Conservation (phyloP, 192 early-diverging fungal genomes). For the Pilobolus umbonatus region DNA sequence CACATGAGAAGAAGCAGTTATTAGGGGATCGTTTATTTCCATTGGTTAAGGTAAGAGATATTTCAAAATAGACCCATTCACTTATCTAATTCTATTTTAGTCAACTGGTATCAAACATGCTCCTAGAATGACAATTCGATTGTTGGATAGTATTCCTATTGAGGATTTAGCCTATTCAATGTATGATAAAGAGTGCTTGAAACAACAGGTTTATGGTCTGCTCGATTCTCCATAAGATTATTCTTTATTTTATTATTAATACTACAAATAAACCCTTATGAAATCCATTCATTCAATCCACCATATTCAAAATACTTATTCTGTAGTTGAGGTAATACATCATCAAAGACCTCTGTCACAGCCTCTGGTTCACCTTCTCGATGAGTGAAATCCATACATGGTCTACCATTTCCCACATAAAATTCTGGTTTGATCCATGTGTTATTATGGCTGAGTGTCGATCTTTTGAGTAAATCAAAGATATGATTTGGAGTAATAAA, state of each 20-base stretch:
- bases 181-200: constrained; percentile 32
- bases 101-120: constrained; percentile 31
- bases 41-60: constrained; percentile 36
- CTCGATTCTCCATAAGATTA: too few species aligned
- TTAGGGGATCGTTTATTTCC: constrained; percentile 39
- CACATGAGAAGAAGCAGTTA: constrained; percentile 36
- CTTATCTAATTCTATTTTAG: constrained; percentile 5
- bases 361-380: constrained; percentile 23
- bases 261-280: too few species aligned
- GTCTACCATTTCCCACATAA: constrained; percentile 13
- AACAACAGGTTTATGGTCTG: constrained; percentile 24
- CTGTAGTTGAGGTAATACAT: constrained; percentile 21
- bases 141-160: constrained; percentile 34
- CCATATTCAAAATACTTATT: constrained; percentile 27
- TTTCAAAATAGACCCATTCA: too few species aligned
- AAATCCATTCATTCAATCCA: constrained; percentile 29
- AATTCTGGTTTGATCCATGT: constrained; percentile 27
- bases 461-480: constrained; percentile 20
- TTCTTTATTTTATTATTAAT: too few species aligned
- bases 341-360: constrained; percentile 11
- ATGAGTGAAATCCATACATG: constrained; percentile 30
- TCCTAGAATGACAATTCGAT: constrained; percentile 38
- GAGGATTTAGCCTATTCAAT: constrained; percentile 32
- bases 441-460: constrained; percentile 12
- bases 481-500: constrained; percentile 11